Base-by-base conservation (phyloP, 805 yeast genomes). In the Yarrowia osloensis region DNA sequence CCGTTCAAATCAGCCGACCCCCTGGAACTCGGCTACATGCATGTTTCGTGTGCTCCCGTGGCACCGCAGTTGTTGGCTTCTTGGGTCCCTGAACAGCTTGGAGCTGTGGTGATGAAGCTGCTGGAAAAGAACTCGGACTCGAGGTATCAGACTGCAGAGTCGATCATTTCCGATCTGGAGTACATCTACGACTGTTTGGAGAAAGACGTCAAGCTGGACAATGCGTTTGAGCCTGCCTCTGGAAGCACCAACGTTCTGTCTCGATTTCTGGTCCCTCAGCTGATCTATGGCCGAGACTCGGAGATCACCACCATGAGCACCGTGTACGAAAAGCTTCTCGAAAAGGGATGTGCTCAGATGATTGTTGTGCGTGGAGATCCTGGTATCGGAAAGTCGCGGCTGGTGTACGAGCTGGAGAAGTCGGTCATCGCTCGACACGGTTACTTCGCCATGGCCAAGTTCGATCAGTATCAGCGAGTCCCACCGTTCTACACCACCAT, bases 301-400 rank as follows among this genome's bases (percentile, higher is more conserved):
- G 76, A 75, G 13, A 44, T 74, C 39, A 49, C 70, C 7, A 63
- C 68, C 15, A 68, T 79, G 22, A 73, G 73, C 15, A 67, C 73
- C 0, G 52, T 67, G 13, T 73, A 75, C 63, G 68, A 71, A 19
- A 54, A 69, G 11, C 66, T 62, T 7, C 65, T 65, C n/a, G 68
- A 69, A 4, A 70, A 67, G 8, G 67, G 67, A 67, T 71, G 77
- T 69, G 57, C 61, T 19, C 70, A 73, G 71, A 47, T 76, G 11
- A 69, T 79, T 1, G 68, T 82, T 6, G 70, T 83, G 3, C 70
- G 73, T 0, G 86, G 87, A 17, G 77, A 74, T 3, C 67, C 79
- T 0, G 87, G 87, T 1, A 72, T 76, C 7, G 87, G 87, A 1
- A 83, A 82, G 70, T 75, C 84, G 0, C 73, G 81, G 5, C 67